These are phyloP conservation scores for Hypoxylon crocopeplum DNA, from an alignment of 495 filamentous ascomycete genomes.

Conservation along the genomic window DNA sequence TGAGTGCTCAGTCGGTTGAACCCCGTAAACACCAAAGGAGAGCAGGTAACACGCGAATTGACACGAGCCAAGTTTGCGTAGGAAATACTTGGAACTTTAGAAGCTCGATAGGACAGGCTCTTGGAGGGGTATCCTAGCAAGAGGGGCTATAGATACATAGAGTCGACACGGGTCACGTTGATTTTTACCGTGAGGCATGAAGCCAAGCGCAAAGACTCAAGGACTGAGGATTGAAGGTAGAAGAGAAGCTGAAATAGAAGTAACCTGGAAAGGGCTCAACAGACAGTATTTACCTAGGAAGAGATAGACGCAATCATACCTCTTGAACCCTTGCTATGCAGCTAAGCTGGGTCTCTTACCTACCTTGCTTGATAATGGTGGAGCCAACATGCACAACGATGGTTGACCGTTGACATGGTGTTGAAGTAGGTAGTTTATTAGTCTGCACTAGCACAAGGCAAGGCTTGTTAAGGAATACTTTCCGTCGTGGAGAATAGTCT, in stretches of 20 bases:
- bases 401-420: constrained; percentile 22
- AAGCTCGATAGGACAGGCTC: no score
- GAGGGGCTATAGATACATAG: constrained; percentile 4
- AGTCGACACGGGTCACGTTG: background rate
- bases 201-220: background rate
- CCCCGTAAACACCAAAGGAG: background rate
- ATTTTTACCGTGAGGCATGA: background rate
- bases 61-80: background rate
- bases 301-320: constrained; percentile 7
- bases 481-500: constrained; percentile 17
- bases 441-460: constrained; percentile 7
- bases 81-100: background rate
- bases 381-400: constrained; percentile 19
- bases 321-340: constrained; percentile 9
- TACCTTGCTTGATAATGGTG: constrained; percentile 33
- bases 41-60: background rate
- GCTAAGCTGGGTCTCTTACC: constrained; percentile 2
- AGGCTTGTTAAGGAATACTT: constrained; percentile 25
- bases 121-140: background rate
- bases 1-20: background rate
- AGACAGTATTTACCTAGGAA: constrained; percentile 2
- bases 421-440: constrained; percentile 18
- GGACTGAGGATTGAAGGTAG: background rate
- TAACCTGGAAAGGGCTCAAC: background rate
- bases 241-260: background rate